Base-by-base conservation (phyloP, 306 rosid genomes). In the Citrullus colocynthis region DNA sequence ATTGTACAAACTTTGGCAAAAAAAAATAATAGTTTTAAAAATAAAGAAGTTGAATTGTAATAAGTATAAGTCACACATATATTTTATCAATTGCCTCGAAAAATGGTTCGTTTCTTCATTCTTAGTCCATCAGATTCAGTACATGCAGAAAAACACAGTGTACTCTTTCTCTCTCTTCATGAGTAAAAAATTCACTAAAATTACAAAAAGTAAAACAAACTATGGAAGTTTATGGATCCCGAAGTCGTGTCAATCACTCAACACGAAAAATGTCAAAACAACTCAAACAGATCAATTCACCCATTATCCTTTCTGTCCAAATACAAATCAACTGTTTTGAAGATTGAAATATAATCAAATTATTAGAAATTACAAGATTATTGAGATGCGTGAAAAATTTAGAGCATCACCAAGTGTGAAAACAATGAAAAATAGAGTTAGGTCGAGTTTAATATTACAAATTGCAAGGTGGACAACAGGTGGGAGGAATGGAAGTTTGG, bases 201-300 rank as follows among this genome's bases (percentile, higher is more conserved):
- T 64, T 21, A 32, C 42, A 20, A 36, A 16, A 28, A 4, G 4
- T 3, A 55, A 55, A 69, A 56, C 3, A 57, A 51, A 32, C 45
- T 44, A 21, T 37, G 72, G 62, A 54, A 55, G 81, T 77, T 82
- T 62, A 60, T 81, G 77, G 45, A 85, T 79, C 79, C 71, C 59
- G 74, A 78, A 88, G 88, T 87, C 87, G 89, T 83, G 81, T 61
- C 75, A 57, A 71, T 81, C 82, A 83, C 91, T 81, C 86, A 77
- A 82, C 81, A 34, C 37, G 34, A 24, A 76, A 55, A 79, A 62
- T 82, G 80, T 80, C 83, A 86, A 77, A 66, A 78, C 55, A 4
- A n/a, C 15, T 62, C 45, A 57, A 79, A 76, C 82, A 58, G 80
- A 83, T 87, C 82, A 48, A 85, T 2, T 44, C 45, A 32, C 71